phyloP scores from a whole-genome alignment of 108 stramenopile species.

The Skeletonema grethae region DNA sequence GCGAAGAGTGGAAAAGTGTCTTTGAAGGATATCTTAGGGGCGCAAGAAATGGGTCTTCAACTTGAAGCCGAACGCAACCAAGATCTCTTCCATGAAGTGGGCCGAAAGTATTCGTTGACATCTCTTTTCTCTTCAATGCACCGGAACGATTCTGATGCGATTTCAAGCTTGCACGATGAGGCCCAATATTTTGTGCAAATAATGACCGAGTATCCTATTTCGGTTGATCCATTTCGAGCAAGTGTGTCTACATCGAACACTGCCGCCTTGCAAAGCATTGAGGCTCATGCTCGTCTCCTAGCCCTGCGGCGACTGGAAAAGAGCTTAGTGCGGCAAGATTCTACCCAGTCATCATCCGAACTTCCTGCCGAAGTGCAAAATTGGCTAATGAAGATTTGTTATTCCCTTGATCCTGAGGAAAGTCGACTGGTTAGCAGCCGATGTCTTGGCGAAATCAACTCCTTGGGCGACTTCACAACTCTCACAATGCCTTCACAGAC shows the following conservation, averaged over 20 bases:
- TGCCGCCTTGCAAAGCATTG: conserved; percentile 17
- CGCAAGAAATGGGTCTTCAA: conserved; percentile 28
- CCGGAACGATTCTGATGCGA: neutral
- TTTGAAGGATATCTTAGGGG: conserved; percentile 49
- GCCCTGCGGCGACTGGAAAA: conserved; percentile 41
- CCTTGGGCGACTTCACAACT: neutral
- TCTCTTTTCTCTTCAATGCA: conserved; percentile 32
- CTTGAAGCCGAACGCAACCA: neutral
- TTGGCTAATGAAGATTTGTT: conserved; percentile 26
- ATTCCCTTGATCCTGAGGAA: conserved; percentile 42
- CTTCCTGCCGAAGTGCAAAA: conserved; percentile 5
- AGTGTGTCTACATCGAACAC: conserved; percentile 8
- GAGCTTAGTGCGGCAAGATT: conserved; percentile 5
- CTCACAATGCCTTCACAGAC: neutral
- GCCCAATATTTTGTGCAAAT: conserved; percentile 31
- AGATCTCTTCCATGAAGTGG: conserved; percentile 20
- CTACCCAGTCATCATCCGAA: neutral
- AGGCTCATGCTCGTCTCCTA: conserved; percentile 28
- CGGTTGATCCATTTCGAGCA: conserved; percentile 12
- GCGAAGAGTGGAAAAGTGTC: conserved; percentile 34
- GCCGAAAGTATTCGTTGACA: conserved; percentile 29
- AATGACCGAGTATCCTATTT: conserved; percentile 43
- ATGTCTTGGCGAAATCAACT: conserved; percentile 53
- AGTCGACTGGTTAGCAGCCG: conserved; percentile 47
- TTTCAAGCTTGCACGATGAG: conserved; percentile 17